Evolutionary conservation across 768 basidiomycete genomes (phyloP).

Genomic region (Chalciporus pseudorubinellus): DNA sequence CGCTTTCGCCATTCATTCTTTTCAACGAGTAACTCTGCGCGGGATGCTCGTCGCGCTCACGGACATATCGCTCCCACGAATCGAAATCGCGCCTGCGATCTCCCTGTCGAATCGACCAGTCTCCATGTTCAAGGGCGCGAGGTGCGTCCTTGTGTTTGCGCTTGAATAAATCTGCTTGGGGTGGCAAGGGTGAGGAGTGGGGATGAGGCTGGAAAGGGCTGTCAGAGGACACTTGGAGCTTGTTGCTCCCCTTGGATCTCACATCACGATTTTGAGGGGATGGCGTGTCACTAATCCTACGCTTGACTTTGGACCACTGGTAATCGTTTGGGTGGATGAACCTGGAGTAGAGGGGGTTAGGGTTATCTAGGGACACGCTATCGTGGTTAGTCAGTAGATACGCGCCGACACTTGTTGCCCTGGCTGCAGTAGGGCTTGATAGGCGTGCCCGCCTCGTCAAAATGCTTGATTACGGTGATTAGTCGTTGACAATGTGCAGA

Average conservation of each 20-base stretch:
- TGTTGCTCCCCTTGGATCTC: conserved; percentile 26
- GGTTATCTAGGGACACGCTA: conserved; percentile 2
- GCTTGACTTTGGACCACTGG: conserved; percentile 36
- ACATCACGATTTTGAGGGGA: conserved; percentile 23
- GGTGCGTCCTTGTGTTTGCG: conserved; percentile 24
- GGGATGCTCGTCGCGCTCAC: conserved; percentile 16
- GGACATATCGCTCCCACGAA: conserved; percentile 16
- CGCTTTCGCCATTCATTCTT: conserved; percentile 23
- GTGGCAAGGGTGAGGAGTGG: conserved; percentile 38
- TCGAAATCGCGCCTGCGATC: conserved; percentile 27
- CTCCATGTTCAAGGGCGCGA: conserved; percentile 24
- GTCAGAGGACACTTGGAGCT: conserved; percentile 13
- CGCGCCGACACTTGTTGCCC: conserved; percentile 50
- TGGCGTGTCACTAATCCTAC: conserved; percentile 12
- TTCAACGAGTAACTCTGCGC: conserved; percentile 23
- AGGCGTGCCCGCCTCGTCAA: conserved; percentile 42
- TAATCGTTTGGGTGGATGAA: conserved; percentile 52
- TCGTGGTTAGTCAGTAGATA: conserved; percentile 12
- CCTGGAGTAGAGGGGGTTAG: conserved; percentile 23
- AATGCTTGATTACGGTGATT: conserved; percentile 40
- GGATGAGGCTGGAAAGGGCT: conserved; percentile 19
- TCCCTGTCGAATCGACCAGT: conserved; percentile 18
- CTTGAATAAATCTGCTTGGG: conserved; percentile 46
- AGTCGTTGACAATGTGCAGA: conserved; percentile 12
- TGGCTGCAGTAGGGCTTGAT: conserved; percentile 45